phyloP scores from a whole-genome alignment of 805 yeast genomes.

The Saccharomyces eubayanus region DNA sequence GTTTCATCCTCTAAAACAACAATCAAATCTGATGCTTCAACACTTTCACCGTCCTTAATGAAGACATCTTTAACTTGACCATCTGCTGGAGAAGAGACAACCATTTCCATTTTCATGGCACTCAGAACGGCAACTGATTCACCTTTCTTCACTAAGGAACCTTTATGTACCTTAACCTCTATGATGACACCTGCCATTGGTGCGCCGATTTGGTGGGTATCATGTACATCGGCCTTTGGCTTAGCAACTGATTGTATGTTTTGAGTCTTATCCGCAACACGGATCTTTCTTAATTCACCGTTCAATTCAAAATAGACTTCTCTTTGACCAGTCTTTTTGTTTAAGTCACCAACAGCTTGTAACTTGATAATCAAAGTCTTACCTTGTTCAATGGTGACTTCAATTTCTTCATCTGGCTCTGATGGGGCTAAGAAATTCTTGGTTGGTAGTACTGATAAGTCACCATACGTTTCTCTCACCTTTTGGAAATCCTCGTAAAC shows the following conservation, averaged over 20 bases:
- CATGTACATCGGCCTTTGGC: slow-evolving; percentile 82
- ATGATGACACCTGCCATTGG: slow-evolving; percentile 99
- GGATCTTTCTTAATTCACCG: slow-evolving; percentile 95
- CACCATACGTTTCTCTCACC: slow-evolving; percentile 72
- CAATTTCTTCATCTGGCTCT: slow-evolving; percentile 77
- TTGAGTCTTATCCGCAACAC: slow-evolving; percentile 80
- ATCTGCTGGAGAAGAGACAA: slow-evolving; percentile 80
- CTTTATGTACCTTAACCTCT: slow-evolving; percentile 85
- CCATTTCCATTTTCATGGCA: slow-evolving; percentile 99
- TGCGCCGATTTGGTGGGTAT: slow-evolving; percentile 90
- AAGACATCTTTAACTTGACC: slow-evolving; percentile 75
- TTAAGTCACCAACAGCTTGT: slow-evolving; percentile 86
- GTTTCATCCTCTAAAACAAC: slow-evolving; percentile 41
- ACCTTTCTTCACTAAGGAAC: slow-evolving; percentile 88
- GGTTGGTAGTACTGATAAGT: slow-evolving; percentile 89
- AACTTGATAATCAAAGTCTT: slow-evolving; percentile 84
- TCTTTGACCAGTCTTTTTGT: slow-evolving; percentile 77
- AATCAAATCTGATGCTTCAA: slow-evolving; percentile 87
- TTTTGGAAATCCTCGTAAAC: slow-evolving; percentile 85
- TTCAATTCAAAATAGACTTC: slow-evolving; percentile 97
- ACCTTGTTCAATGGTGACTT: slow-evolving; percentile 89
- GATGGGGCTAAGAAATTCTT: slow-evolving; percentile 83
- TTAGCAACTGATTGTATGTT: slow-evolving; percentile 79
- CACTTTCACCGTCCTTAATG: slow-evolving; percentile 87
- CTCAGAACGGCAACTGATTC: slow-evolving; percentile 87